phyloP scores from a whole-genome alignment of 2,329 filamentous ascomycete genomes.

The Samsoniella hepiali region DNA sequence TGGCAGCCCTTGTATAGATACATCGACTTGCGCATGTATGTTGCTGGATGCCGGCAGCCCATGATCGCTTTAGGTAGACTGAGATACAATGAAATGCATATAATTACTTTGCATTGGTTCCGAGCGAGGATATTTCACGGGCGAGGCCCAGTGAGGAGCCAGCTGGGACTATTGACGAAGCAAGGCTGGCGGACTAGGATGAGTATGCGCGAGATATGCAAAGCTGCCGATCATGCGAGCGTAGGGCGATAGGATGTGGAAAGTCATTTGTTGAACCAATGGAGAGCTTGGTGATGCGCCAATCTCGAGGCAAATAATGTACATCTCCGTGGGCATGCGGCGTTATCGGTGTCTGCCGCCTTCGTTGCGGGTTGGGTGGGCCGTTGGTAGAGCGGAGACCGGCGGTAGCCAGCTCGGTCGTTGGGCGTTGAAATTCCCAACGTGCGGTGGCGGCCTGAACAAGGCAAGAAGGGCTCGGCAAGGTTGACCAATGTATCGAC shows the following conservation, averaged over 20 bases:
- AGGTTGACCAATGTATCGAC: not conserved
- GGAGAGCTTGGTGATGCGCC: not conserved
- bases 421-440: not conserved
- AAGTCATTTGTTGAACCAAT: not conserved
- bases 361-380: conserved; percentile 2
- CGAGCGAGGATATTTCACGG: not conserved
- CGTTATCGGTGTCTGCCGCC: conserved; percentile 11
- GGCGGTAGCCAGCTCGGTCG: conserved; percentile 2
- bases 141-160: not conserved
- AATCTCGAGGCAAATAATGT: not conserved
- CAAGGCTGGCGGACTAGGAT: not conserved
- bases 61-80: not conserved
- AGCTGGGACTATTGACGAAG: not conserved
- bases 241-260: not conserved
- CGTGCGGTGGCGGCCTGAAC: not conserved
- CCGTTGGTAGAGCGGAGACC: conserved; percentile 1
- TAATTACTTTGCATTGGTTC: not conserved
- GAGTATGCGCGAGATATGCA: not conserved
- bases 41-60: not conserved
- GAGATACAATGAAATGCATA: not conserved
- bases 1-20: not conserved
- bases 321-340: conserved; percentile 5
- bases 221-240: not conserved
- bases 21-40: not conserved
- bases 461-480: not conserved